phyloP scores from a whole-genome alignment of 805 yeast genomes.

The Candida hungchunana region DNA sequence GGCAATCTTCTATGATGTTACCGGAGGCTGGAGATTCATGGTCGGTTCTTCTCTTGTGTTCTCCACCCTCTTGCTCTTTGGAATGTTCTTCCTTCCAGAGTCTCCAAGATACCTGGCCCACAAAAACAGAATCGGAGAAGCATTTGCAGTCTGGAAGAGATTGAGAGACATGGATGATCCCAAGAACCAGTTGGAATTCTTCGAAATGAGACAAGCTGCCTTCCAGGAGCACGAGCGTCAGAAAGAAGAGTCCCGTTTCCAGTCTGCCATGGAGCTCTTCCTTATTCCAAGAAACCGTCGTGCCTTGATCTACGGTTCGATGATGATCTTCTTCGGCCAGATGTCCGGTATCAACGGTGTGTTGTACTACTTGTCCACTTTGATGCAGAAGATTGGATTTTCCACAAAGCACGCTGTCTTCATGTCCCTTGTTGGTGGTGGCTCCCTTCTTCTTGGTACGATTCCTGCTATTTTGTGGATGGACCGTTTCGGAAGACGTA shows the following conservation, averaged over 20 bases:
- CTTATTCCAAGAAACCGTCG: conserved; percentile 56
- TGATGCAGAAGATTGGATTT: conserved; percentile 55
- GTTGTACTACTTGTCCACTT: conserved; percentile 58
- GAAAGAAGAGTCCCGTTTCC: conserved; percentile 32
- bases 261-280: conserved; percentile 48
- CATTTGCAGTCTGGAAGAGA: conserved; percentile 52
- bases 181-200: conserved; percentile 46
- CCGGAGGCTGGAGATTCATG: conserved; percentile 63
- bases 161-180: conserved; percentile 44
- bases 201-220: conserved; percentile 53
- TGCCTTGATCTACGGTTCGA: conserved; percentile 51
- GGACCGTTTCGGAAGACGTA: conserved; percentile 55
- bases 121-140: conserved; percentile 47
- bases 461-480: conserved; percentile 59
- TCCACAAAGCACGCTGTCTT: conserved; percentile 46
- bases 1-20: conserved; percentile 53
- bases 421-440: conserved; percentile 70
- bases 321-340: conserved; percentile 59
- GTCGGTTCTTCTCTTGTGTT: conserved; percentile 59
- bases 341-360: conserved; percentile 67
- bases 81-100: conserved; percentile 54
- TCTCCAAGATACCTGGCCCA: conserved; percentile 55
- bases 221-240: conserved; percentile 40
- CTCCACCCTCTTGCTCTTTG: conserved; percentile 46
- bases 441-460: conserved; percentile 55